phyloP scores from a whole-genome alignment of 148 eudicot genomes.

The Fagopyrum homotropicum region DNA sequence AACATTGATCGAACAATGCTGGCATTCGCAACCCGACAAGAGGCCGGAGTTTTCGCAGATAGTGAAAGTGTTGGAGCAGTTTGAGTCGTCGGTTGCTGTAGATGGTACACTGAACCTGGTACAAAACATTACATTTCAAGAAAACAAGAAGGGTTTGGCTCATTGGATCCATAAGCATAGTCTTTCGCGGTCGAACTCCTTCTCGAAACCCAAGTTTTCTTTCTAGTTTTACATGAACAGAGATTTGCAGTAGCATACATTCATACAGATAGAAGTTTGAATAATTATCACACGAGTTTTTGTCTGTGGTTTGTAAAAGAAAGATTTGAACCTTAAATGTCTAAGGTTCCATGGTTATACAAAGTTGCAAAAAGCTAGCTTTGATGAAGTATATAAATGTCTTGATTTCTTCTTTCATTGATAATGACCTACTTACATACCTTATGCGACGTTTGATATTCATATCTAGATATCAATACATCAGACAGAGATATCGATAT shows the following conservation, averaged over 20 bases:
- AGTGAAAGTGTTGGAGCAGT: slow-evolving; percentile 72
- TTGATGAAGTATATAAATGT: too few species aligned
- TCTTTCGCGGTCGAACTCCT: slow-evolving; percentile 27
- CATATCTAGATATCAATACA: too few species aligned
- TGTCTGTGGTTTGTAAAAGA: too few species aligned
- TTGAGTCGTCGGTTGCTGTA: slow-evolving; percentile 44
- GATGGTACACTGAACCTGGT: slow-evolving; percentile 58
- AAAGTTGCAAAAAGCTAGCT: background rate
- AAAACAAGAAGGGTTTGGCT: slow-evolving; percentile 61
- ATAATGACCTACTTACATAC: too few species aligned
- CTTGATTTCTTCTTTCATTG: too few species aligned
- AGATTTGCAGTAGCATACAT: too few species aligned
- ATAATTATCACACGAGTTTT: too few species aligned
- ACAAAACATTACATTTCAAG: slow-evolving; percentile 43
- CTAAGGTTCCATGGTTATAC: background rate
- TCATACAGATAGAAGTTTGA: too few species aligned
- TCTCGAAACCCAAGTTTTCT: slow-evolving; percentile 42
- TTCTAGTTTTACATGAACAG: background rate
- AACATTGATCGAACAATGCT: slow-evolving; percentile 81
- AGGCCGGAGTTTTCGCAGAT: slow-evolving; percentile 94
- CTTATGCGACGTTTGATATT: too few species aligned
- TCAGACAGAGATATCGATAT: too few species aligned
- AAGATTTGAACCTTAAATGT: too few species aligned
- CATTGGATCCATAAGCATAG: slow-evolving; percentile 80
- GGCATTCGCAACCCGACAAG: slow-evolving; percentile 74